These are phyloP conservation scores for Limonium bicolor DNA, from an alignment of 148 eudicot genomes.

Conservation along the genomic window DNA sequence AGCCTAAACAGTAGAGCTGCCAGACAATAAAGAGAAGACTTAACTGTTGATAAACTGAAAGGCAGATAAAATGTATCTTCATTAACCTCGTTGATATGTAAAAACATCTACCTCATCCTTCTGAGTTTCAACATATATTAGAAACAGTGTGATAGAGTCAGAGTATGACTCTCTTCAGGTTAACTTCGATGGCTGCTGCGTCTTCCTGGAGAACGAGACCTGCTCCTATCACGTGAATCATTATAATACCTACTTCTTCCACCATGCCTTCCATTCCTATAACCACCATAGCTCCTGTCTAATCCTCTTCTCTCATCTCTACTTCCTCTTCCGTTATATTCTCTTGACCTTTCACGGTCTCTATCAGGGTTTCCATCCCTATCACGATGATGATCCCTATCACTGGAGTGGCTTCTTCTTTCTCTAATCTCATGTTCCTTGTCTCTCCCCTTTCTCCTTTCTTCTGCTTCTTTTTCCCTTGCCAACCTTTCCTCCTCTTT, in stretches of 20 bases:
- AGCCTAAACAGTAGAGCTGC: slow-evolving; percentile 27
- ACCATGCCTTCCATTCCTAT: slow-evolving; percentile 55
- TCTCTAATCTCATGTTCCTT: slow-evolving; percentile 51
- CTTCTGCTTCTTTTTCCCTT: slow-evolving; percentile 79
- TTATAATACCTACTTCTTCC: slow-evolving; percentile 53
- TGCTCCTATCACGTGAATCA: slow-evolving; percentile 44
- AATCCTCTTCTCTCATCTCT: slow-evolving; percentile 36
- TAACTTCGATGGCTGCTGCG: slow-evolving; percentile 45
- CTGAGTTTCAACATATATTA: slow-evolving; percentile 13
- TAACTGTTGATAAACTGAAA: slow-evolving; percentile 15
- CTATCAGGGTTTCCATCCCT: slow-evolving; percentile 36
- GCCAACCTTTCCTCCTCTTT: slow-evolving; percentile 77
- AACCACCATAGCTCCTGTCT: slow-evolving; percentile 24
- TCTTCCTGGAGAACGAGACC: slow-evolving; percentile 60
- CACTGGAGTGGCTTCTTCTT: slow-evolving; percentile 71
- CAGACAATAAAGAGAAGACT: slow-evolving; percentile 25
- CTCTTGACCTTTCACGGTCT: slow-evolving; percentile 38
- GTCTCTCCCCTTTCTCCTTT: slow-evolving; percentile 54
- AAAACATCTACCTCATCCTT: slow-evolving; percentile 34
- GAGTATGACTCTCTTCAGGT: slow-evolving; percentile 21
- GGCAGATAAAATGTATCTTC: slow-evolving; percentile 12
- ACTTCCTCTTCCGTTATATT: slow-evolving; percentile 32
- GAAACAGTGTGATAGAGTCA: slow-evolving; percentile 13
- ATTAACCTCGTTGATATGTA: slow-evolving; percentile 17
- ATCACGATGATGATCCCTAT: slow-evolving; percentile 49